These are phyloP conservation scores for Cucurbita argyrosperma DNA, from an alignment of 306 rosid species.

Conservation along the genomic window DNA sequence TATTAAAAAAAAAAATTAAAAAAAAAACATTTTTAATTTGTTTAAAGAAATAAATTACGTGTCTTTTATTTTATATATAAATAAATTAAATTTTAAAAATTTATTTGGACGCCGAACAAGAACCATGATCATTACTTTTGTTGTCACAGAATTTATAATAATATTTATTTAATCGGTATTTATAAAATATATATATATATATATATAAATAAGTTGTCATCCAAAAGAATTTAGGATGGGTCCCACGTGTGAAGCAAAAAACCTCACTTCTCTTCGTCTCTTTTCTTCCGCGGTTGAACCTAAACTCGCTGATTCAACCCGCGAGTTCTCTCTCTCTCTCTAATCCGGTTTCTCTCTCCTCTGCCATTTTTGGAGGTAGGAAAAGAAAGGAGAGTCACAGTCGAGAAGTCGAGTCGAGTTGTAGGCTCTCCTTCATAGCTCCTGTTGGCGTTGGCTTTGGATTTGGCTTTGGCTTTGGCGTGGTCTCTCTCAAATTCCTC, in stretches of 20 bases:
- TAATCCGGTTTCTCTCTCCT: background rate
- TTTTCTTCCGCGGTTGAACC: background rate
- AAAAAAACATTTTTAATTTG: too few species aligned
- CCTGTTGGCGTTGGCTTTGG: conserved; percentile 2
- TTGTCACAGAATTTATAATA: background rate
- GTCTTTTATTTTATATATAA: too few species aligned
- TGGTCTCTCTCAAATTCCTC: conserved; percentile 34
- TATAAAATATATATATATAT: too few species aligned
- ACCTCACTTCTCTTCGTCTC: background rate
- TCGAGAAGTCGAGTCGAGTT: background rate
- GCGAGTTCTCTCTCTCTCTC: background rate
- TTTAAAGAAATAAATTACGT: too few species aligned
- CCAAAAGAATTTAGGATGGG: background rate
- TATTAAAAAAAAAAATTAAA: too few species aligned
- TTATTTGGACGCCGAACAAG: background rate
- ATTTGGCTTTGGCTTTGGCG: background rate
- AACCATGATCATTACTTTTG: background rate
- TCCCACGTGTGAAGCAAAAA: background rate
- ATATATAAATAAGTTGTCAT: background rate
- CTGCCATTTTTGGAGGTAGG: conserved; percentile 18
- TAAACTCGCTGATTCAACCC: background rate
- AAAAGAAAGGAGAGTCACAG: conserved; percentile 3
- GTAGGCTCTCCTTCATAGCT: background rate
- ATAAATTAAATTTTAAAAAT: too few species aligned
- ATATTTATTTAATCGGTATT: background rate